Evolutionary conservation across 2,329 filamentous ascomycete species (phyloP), one percentile per base, ranked within the genome.

Genomic region (Fusarium virguliforme): DNA sequence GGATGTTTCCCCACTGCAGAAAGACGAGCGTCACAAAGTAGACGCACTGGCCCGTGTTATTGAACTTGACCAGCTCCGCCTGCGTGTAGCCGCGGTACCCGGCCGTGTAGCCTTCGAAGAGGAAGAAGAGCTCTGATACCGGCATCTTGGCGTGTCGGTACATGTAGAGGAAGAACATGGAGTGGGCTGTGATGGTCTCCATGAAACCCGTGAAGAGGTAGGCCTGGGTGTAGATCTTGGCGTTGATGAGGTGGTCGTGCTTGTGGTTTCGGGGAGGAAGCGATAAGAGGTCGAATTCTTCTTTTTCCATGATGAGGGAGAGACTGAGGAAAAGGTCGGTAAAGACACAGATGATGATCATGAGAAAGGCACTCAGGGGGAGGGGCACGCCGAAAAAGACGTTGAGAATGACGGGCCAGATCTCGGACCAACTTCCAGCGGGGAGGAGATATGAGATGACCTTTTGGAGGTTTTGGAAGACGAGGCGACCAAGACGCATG

Each of bases 291-390:
- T 88, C 85, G 60, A 86, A 87, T 58, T 88, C 86, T 56, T 86
- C 84, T 70, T 86, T 85, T 58, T 88, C 86, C 85, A 87, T 87
- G 65, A 87, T 86, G 3, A 88, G 77, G 0, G 84, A 84, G 0
- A 87, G 76, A 0, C 84, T 84, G 3, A 86, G 77, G 77, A 88
- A 87, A 0, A 87, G 77, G 72, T 87, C 86, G 12, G 85, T 88
- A 65, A 88, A 88, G 65, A 87, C 84, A 62, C 86, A 88, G 56
- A 88, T 87, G 67, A 88, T 86, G 70, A 88, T 88, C 86, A 88
- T 88, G 43, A 88, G 81, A 74, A 88, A 88, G 0, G 85, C 82
- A 40, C 81, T 84, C 0, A 88, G 74, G 0, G 85, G 85, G 0
- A 86, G 79, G 0, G 87, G 87, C 4, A 88, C 82, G 4, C 87